These are phyloP conservation scores for Aegilops umbellulata DNA, from an alignment of 176 grass and related monocot genomes.

Conservation along the genomic window DNA sequence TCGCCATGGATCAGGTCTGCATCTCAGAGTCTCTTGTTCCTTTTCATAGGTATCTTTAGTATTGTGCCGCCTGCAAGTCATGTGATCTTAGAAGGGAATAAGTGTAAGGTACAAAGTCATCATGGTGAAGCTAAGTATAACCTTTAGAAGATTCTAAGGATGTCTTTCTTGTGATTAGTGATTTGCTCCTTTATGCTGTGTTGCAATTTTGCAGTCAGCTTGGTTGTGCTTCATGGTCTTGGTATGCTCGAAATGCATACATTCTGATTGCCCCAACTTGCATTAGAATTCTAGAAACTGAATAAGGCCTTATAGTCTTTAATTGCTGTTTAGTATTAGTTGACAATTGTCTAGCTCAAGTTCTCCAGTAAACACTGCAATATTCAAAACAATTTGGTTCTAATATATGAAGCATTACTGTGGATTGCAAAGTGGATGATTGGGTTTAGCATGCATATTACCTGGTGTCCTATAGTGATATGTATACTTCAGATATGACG, in stretches of 20 bases:
- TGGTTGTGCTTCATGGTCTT: neutral
- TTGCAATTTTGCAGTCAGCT: too few species aligned
- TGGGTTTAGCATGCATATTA: constrained; percentile 3
- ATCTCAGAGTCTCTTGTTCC: neutral
- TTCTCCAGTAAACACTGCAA: neutral
- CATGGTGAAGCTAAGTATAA: constrained; percentile 41
- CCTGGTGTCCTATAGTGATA: neutral
- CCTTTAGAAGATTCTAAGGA: constrained; percentile 4
- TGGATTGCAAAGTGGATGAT: constrained; percentile 9
- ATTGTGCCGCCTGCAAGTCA: constrained; percentile 33
- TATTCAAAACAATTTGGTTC: neutral
- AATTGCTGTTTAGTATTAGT: neutral
- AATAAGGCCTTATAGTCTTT: neutral
- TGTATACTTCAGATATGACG: neutral
- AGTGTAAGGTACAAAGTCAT: constrained; percentile 8
- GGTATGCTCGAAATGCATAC: neutral
- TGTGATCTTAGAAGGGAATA: constrained; percentile 18
- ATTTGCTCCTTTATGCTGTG: constrained; percentile 17
- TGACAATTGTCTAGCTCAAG: neutral
- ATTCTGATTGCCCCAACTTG: neutral
- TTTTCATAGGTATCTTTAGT: constrained; percentile 30
- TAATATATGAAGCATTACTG: neutral
- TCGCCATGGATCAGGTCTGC: constrained; percentile 91
- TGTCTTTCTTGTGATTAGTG: constrained; percentile 29
- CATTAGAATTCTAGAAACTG: neutral